A percentile compares a stretch with the other conserved stretches of the same genome.
Conservation (phyloP, 1,284 basidiomycete species). For the Ganoderma multipileum region DNA sequence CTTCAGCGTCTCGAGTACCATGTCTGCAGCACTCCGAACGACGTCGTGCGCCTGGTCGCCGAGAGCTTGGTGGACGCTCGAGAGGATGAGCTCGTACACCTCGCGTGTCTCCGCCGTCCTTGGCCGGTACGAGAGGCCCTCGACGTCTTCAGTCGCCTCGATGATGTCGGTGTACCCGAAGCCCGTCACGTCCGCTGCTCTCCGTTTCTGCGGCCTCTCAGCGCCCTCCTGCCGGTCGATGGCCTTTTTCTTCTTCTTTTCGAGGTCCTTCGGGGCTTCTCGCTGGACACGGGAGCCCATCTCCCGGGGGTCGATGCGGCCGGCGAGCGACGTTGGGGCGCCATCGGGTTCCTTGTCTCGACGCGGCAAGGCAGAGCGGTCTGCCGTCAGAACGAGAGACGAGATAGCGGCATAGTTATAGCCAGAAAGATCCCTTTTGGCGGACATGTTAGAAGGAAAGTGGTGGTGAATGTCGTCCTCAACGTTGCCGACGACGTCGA, state of each 20-base stretch:
- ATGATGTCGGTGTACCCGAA: constrained; percentile 90
- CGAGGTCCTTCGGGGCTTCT: constrained; percentile 89
- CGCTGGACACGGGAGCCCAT: constrained; percentile 94
- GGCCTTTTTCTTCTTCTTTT: constrained; percentile 93
- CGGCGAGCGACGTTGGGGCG: constrained; percentile 91
- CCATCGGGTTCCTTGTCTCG: constrained; percentile 96
- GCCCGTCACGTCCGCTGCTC: constrained; percentile 56
- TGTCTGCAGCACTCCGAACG: constrained; percentile 93
- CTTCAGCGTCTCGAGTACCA: constrained; percentile 90
- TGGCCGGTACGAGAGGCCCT: constrained; percentile 93
- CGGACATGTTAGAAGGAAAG: constrained; percentile 40
- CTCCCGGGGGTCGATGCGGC: constrained; percentile 88
- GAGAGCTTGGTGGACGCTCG: constrained; percentile 81
- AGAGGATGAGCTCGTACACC: constrained; percentile 93
- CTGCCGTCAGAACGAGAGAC: constrained; percentile 85
- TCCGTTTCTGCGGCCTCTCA: constrained; percentile 65
- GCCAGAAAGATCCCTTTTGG: constrained; percentile 79
- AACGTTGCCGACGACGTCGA: constrained; percentile 25
- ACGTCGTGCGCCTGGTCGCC: constrained; percentile 98
- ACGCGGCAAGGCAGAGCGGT: constrained; percentile 76
- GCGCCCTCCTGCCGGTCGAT: constrained; percentile 59
- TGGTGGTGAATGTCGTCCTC: constrained; percentile 20
- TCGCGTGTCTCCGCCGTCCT: constrained; percentile 94
- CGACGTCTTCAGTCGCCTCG: constrained; percentile 92
- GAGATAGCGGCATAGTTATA: constrained; percentile 94